A percentile compares a stretch with the other conserved stretches of the same genome.
Evolutionary conservation across 805 yeast genomes (phyloP).

Genomic region (Monosporozyma yasuniensis): DNA sequence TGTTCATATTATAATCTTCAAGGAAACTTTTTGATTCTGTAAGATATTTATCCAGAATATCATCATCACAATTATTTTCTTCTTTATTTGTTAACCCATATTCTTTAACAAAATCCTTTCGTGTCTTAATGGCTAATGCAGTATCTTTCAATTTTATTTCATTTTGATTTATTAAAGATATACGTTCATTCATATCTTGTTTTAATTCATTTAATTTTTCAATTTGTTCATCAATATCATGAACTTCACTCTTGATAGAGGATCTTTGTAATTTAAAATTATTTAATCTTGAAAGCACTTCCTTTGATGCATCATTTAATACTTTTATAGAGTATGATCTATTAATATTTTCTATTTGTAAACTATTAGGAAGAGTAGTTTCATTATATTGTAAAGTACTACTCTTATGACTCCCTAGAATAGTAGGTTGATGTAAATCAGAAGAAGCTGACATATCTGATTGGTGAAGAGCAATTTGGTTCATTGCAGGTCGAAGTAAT

Average conservation of each 20-base stretch:
- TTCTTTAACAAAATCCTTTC: slow-evolving; percentile 35
- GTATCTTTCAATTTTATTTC: slow-evolving; percentile 42
- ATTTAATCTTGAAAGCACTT: slow-evolving; percentile 40
- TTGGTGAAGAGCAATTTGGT: background rate
- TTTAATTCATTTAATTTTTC: slow-evolving; percentile 39
- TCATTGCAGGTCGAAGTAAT: slow-evolving; percentile 44
- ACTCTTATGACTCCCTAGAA: background rate
- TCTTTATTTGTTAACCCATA: slow-evolving; percentile 22
- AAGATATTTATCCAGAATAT: slow-evolving; percentile 5
- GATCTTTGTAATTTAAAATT: slow-evolving; percentile 53
- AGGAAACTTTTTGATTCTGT: slow-evolving; percentile 4
- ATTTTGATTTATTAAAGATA: slow-evolving; percentile 45
- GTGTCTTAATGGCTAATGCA: slow-evolving; percentile 33
- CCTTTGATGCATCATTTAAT: slow-evolving; percentile 32
- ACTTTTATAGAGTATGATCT: slow-evolving; percentile 32
- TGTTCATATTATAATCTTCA: slow-evolving; percentile 4
- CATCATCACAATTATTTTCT: slow-evolving; percentile 1
- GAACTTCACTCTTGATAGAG: slow-evolving; percentile 53
- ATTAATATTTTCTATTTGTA: slow-evolving; percentile 6
- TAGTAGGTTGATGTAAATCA: background rate
- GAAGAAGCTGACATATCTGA: background rate
- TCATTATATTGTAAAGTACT: background rate
- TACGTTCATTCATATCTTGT: slow-evolving; percentile 40
- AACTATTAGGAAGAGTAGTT: background rate
- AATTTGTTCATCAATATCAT: slow-evolving; percentile 50